Conservation (phyloP, 345 rosid genomes). For the Bruguiera parviflora region DNA sequence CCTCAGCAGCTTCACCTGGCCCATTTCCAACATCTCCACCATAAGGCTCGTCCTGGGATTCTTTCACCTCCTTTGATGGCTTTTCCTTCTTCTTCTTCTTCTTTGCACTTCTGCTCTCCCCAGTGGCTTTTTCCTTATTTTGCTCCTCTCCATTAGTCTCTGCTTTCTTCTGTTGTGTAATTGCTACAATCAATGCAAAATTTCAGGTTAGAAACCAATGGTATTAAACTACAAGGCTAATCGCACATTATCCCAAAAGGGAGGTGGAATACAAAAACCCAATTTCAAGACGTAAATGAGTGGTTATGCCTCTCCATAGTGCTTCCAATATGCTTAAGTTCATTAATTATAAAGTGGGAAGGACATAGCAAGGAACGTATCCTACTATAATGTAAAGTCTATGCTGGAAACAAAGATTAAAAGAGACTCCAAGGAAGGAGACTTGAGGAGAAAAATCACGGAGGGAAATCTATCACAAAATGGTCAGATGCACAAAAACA, state of each 20-base stretch:
- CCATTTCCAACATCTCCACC: conserved; percentile 27
- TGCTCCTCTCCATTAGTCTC: conserved; percentile 30
- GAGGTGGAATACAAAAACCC: neutral
- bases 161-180: conserved; percentile 35
- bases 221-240: neutral
- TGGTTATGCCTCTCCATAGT: neutral
- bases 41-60: conserved; percentile 38
- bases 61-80: conserved; percentile 52
- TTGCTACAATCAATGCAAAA: conserved; percentile 25
- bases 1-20: conserved; percentile 28
- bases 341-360: neutral
- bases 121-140: conserved; percentile 54
- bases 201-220: neutral
- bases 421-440: neutral
- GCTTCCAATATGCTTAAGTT: neutral
- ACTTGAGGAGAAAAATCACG: neutral
- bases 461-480: neutral
- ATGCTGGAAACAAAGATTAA: neutral
- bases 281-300: neutral
- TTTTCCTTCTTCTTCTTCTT: conserved; percentile 82
- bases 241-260: neutral
- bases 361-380: neutral
- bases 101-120: conserved; percentile 58
- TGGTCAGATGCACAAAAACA: neutral
- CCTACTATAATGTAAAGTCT: neutral